Conservation (phyloP, 306 rosid genomes). For the Senna siamea region DNA sequence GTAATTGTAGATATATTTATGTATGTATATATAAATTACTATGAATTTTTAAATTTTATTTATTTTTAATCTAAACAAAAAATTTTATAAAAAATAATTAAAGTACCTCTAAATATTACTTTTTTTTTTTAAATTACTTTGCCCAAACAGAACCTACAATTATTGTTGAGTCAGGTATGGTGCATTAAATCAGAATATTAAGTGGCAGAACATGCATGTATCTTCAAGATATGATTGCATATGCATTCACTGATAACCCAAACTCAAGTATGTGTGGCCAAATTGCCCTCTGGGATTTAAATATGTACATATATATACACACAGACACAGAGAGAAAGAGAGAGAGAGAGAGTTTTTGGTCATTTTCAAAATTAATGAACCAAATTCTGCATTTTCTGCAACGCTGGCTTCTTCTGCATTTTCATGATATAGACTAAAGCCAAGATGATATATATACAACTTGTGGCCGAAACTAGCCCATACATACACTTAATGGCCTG, state of each 20-base stretch:
- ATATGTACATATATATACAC: too few relatives aligned
- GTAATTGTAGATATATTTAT: too few relatives aligned
- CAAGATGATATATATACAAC: background rate
- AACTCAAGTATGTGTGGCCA: background rate
- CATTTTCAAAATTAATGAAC: slow-evolving; percentile 1
- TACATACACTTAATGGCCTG: too few relatives aligned
- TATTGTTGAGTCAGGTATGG: background rate
- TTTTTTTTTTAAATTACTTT: too few relatives aligned
- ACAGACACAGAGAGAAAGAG: background rate
- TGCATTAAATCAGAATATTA: slow-evolving; percentile 3
- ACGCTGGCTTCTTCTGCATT: background rate
- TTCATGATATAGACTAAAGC: background rate
- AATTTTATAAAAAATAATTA: too few relatives aligned
- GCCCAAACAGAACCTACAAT: too few relatives aligned
- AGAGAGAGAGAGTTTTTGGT: too few relatives aligned
- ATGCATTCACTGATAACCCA: slow-evolving; percentile 31
- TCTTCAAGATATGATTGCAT: slow-evolving; percentile 21
- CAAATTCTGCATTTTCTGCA: background rate
- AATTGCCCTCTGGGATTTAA: background rate
- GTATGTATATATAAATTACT: too few relatives aligned
- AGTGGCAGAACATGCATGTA: background rate
- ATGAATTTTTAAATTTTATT: too few relatives aligned
- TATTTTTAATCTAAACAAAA: too few relatives aligned
- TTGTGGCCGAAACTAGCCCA: background rate
- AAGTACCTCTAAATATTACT: too few relatives aligned